Conservation (phyloP, 78 protist genomes). For the Dictyostelium citrinum region DNA sequence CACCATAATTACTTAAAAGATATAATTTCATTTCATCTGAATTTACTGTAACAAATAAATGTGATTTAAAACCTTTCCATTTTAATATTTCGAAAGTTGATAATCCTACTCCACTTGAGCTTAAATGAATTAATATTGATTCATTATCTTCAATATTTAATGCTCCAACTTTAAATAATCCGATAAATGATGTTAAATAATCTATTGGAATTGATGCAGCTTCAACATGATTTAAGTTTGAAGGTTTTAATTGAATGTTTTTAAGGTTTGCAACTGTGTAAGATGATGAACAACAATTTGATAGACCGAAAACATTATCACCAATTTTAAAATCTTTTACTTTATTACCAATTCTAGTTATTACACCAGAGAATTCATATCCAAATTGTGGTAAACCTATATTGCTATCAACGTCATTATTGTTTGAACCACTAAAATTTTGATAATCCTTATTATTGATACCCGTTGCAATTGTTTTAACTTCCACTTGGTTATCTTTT, state of each 20-base stretch:
- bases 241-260: neutral
- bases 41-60: neutral
- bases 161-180: neutral
- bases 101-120: neutral
- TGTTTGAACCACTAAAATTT: conserved; percentile 1
- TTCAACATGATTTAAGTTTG: neutral
- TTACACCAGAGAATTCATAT: neutral
- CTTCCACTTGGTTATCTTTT: conserved; percentile 4
- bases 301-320: neutral
- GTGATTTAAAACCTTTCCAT: conserved; percentile 16
- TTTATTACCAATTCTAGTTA: neutral
- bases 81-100: conserved; percentile 84
- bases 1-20: neutral
- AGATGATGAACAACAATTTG: neutral
- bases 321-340: conserved; percentile 2
- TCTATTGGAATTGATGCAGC: conserved; percentile 2
- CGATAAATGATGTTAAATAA: neutral
- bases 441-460: conserved; percentile 38
- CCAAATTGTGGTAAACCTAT: neutral
- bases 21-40: neutral
- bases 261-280: neutral
- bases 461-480: conserved; percentile 27
- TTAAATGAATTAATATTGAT: neutral
- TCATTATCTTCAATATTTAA: neutral
- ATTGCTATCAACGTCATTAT: neutral